Percentiles rank a stretch among this genome's conserved stretches.
phyloP scores from a whole-genome alignment of 1,284 basidiomycete species.

The Cutaneotrichosporon cyanovorans region DNA sequence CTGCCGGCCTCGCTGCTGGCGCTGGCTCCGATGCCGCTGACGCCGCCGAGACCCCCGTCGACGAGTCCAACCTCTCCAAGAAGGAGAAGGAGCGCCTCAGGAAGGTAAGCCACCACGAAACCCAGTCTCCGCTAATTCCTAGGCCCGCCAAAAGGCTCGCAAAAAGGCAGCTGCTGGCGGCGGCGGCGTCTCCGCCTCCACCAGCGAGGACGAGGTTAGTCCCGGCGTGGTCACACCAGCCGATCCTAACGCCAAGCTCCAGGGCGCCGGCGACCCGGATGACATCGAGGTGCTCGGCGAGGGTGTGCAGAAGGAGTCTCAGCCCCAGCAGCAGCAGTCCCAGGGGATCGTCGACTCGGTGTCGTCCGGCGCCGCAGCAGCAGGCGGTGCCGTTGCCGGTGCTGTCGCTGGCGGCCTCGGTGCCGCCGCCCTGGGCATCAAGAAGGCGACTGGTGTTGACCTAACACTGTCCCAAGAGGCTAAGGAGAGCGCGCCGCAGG shows the following conservation, averaged over 20 bases:
- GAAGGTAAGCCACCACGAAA: background rate
- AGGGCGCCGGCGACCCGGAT: too few relatives aligned
- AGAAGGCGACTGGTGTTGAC: slow-evolving; percentile 36
- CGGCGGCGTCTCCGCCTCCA: background rate
- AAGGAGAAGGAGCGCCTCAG: slow-evolving; percentile 6
- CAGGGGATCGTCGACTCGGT: too few relatives aligned
- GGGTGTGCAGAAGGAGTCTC: too few relatives aligned
- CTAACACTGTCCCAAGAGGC: background rate
- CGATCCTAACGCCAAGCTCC: too few relatives aligned
- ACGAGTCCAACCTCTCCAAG: slow-evolving; percentile 1
- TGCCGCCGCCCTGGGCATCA: slow-evolving; percentile 23
- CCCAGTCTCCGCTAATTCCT: background rate
- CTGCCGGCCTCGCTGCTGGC: background rate
- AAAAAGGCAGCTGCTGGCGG: slow-evolving; percentile 2
- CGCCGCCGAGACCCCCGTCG: background rate
- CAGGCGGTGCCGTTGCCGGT: slow-evolving; percentile 25
- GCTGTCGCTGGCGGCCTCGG: slow-evolving; percentile 9
- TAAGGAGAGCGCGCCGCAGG: background rate
- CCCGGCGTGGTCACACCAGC: too few relatives aligned
- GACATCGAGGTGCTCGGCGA: too few relatives aligned
- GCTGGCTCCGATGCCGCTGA: background rate
- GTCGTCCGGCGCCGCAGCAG: slow-evolving; percentile 9
- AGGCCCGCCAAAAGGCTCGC: slow-evolving; percentile 10
- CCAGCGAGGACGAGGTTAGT: too few relatives aligned
- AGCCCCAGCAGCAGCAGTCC: too few relatives aligned